Evolutionary conservation across 1,139 yeast species (phyloP), one percentile per base, ranked within the genome.

Genomic region (Pichia sp.): DNA sequence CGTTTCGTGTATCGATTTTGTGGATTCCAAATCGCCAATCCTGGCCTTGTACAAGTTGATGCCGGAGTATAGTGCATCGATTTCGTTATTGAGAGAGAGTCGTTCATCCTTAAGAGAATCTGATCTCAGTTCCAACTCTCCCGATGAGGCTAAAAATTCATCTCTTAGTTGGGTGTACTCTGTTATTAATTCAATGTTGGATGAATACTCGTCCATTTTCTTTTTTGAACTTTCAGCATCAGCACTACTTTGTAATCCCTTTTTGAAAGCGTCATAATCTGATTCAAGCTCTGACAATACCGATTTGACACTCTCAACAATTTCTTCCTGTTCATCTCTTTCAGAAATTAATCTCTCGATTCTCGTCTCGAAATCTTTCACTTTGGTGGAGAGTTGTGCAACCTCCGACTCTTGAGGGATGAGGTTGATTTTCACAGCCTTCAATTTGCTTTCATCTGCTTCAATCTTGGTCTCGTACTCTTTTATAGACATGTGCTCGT

Each of bases 81-180:
- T 52, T 17, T 65, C 65, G 0, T 64, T 55, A 6, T 52, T 49
- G 3, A 71, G 37, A 10, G 73, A 66, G 5, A 64, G 69, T 39
- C 62, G 66, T 28, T 74, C 75, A 40, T 67, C 72, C 18, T 54
- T 47, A 12, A 73, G 44, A 9, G 72, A 54, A 25, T 74, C 48
- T 27, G 69, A 59, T 41, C 73, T 77, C 42, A 77, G 79, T 30
- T 77, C 63, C 27, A 66, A 59, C 9, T 79, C 69, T 18, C 88
- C 88, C 2, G 77, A 79, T 24, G 60, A 59, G 19, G 73, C 60
- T 32, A 82, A 59, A 48, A 74, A 85, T 37, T 64, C 51, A 15
- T 74, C 74, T 50, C 85, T 72, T 41, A 86, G 61, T 2, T 41
- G 30, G 33, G 78, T 79, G 53, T 86, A 87, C 37, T 78, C 79